These are phyloP conservation scores for Neurospora sp. DNA, from an alignment of 495 filamentous ascomycete genomes.

Conservation along the genomic window DNA sequence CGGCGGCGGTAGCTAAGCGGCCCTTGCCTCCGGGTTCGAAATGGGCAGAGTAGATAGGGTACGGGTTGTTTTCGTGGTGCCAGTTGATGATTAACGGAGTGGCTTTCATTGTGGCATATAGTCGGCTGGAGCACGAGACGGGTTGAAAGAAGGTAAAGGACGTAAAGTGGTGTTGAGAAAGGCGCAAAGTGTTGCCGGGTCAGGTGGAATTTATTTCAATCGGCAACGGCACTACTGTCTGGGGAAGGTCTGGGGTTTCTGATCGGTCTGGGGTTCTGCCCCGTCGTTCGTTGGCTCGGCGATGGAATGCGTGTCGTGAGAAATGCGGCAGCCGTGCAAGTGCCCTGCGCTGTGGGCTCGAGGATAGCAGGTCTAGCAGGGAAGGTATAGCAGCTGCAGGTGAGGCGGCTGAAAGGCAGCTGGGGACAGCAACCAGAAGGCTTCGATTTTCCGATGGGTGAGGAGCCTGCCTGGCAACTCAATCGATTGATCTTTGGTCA, in stretches of 20 bases:
- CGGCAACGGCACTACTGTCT: neutral
- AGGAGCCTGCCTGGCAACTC: neutral
- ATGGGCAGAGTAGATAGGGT: conserved; percentile 87
- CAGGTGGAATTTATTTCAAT: neutral
- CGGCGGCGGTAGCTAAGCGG: conserved; percentile 85
- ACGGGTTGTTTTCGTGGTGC: conserved; percentile 87
- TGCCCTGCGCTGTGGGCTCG: neutral
- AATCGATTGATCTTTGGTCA: neutral
- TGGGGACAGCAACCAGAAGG: neutral
- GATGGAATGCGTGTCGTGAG: neutral
- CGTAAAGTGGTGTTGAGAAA: neutral
- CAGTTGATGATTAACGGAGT: conserved; percentile 86
- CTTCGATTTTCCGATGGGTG: neutral
- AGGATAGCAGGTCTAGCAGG: neutral
- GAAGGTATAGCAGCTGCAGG: neutral
- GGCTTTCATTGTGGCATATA: conserved; percentile 63
- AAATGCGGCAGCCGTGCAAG: neutral
- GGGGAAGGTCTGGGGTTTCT: neutral
- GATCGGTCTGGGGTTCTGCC: neutral
- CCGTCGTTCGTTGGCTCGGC: neutral
- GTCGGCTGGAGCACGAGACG: neutral
- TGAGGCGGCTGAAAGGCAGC: neutral
- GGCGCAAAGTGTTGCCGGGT: neutral
- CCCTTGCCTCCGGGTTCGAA: conserved; percentile 92
- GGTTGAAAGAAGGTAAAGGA: neutral